Conservation (phyloP, 768 basidiomycete species). For the Agrocybe pediades region DNA sequence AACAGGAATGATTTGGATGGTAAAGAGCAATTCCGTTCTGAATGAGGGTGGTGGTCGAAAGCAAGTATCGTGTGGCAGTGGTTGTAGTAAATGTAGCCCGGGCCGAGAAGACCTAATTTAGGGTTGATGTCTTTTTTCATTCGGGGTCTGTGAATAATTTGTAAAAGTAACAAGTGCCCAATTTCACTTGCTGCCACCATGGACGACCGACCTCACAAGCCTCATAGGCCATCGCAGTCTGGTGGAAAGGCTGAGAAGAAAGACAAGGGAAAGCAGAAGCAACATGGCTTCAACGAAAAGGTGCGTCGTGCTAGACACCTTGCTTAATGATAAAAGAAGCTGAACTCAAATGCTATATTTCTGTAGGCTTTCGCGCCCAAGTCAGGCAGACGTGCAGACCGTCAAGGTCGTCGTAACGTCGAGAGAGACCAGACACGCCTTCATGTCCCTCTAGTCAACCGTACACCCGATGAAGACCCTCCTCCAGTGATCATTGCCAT, state of each 20-base stretch:
- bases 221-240: constrained; percentile 75
- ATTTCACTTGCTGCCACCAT: constrained; percentile 36
- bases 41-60: too few species aligned
- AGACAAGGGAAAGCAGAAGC: constrained; percentile 69
- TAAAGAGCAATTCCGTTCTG: too few species aligned
- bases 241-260: constrained; percentile 77
- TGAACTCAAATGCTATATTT: constrained; percentile 2
- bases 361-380: constrained; percentile 87
- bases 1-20: too few species aligned
- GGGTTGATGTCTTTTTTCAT: constrained; percentile 3
- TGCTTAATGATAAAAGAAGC: background rate
- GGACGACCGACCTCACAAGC: constrained; percentile 81
- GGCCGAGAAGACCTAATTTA: background rate
- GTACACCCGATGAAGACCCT: constrained; percentile 88
- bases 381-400: constrained; percentile 87
- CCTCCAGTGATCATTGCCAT: constrained; percentile 95
- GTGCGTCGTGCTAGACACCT: constrained; percentile 40
- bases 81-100: background rate
- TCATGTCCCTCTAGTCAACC: constrained; percentile 94
- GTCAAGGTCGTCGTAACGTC: constrained; percentile 86
- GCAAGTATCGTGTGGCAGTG: too few species aligned
- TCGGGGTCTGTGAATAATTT: background rate
- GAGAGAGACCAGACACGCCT: constrained; percentile 94
- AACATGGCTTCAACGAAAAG: constrained; percentile 89
- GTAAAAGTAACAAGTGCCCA: background rate